Base-by-base conservation (phyloP, 805 yeast species). In the Metschnikowia borealis region DNA sequence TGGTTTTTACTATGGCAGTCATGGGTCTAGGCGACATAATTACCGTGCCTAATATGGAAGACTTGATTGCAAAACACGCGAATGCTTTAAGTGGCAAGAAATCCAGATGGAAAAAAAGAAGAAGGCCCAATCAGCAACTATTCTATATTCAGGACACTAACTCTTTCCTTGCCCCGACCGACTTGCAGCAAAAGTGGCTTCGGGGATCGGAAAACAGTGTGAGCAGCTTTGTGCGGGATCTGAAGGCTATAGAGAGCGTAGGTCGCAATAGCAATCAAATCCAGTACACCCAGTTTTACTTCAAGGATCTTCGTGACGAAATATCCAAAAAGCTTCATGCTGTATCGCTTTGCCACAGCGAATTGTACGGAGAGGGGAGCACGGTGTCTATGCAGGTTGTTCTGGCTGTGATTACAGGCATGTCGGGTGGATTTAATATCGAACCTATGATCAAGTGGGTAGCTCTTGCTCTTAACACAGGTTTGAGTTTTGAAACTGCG, bases 341-440 rank as follows among this genome's bases (percentile, higher is more conserved):
- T 5, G 54, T 52, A 5, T 55, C 59, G 11, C 47, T 48, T 15
- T 57, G 60, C 44, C 58, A 55, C 35, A 52, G 53, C 38, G 56
- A 57, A 47, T n/a, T 52, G 4, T 29, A 17, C 11, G 60, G 60
- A 11, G 55, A 57, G 13, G 60, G 60, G 11, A 47, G 56, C 36
- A 29, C 53, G 10, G 47, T 55, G 17, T 44, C 43, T 26, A 21
- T 54, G 44, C 60, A 56, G 39, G 20, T 47, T n/a, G 40, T 47
- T 10, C 38, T 34, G n/a, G 15, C 34, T 20, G 14, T 40, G 7
- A 32, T 48, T 5, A 29, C 23, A 3, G 50, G 53, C 7, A n/a
- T 26, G 3, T 46, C 39, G 7, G 60, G 55, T 2, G 20, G 47
- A 5, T 39, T 54, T 15, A 35, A 50, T 6, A 42, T 47, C 7